Base-by-base conservation (phyloP, 768 basidiomycete genomes). In the Sarcomyxa edulis region DNA sequence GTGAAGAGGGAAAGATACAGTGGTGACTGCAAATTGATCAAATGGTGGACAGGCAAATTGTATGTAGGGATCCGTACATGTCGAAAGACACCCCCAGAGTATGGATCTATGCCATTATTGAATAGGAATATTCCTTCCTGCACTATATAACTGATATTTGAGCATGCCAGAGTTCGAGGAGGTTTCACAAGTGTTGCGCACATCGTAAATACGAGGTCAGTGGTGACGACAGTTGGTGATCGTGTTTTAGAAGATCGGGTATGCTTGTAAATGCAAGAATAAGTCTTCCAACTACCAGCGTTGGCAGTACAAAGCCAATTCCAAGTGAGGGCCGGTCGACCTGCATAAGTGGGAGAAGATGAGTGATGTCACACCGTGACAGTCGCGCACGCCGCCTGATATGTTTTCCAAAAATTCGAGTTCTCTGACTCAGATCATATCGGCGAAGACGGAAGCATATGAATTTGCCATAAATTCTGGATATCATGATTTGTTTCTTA, bases 71-170 rank as follows among this genome's bases (percentile, higher is more conserved):
- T 11, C 46, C 85, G 43, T 61, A 94, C 93, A 59, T 95, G 92
- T 52, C 82, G 75, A 54, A 95, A 90, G 7, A 80, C 63, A 5
- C 89, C 87, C 27, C 91, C 93, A 40, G 82, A 74, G 49, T 96
- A 97, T 21, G 93, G 93, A 54, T 93, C 78, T 16, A 89, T 64
- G n/a, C 77, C 80, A 61, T 85, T 66, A 28, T 71, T 65, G 45
- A 81, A 82, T 11, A 97, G 72, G 61, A 82, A 91, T 4, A 95
- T 71, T 12, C 93, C 94, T 61, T 97, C 95, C 54, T 81, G 78
- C 42, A 98, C 95, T 97, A 45, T 29, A 34, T 36, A 14, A 44
- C 42, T n/a, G n/a, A n/a, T n/a, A n/a, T n/a, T n/a, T n/a, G n/a
- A n/a, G n/a, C n/a, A n/a, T n/a, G n/a, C n/a, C n/a, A n/a, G n/a